phyloP scores from a whole-genome alignment of 139 green algal genomes.

The Trebouxia sp. region DNA sequence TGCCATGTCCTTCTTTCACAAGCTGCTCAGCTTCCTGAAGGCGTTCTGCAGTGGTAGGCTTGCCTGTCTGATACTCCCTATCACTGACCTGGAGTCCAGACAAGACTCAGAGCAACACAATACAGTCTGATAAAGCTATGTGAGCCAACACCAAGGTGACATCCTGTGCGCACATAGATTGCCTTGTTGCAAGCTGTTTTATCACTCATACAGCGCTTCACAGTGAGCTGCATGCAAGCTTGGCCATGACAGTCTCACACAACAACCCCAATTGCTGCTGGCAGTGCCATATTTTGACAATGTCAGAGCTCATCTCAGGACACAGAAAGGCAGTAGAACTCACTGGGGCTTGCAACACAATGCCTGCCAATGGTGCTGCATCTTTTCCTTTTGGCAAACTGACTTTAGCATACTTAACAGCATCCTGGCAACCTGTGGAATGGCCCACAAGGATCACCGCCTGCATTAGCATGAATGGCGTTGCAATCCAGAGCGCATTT shows the following conservation, averaged over 20 bases:
- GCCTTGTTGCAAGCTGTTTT: background rate
- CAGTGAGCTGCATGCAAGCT: background rate
- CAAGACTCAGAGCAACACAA: background rate
- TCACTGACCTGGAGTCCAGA: constrained; percentile 51
- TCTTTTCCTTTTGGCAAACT: background rate
- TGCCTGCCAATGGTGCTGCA: constrained; percentile 37
- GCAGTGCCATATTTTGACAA: background rate
- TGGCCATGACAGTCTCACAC: background rate
- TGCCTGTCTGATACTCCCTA: constrained; percentile 47
- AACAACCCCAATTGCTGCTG: background rate
- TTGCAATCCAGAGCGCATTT: background rate
- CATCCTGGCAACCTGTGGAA: constrained; percentile 78
- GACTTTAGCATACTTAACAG: constrained; percentile 53
- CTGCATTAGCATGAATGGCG: constrained; percentile 10
- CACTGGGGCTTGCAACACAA: constrained; percentile 63
- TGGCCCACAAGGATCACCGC: constrained; percentile 68
- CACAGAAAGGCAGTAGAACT: background rate
- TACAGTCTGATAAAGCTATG: background rate
- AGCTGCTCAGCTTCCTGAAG: constrained; percentile 42
- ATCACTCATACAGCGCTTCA: background rate
- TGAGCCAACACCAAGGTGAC: background rate
- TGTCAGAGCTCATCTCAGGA: background rate
- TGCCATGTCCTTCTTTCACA: constrained; percentile 40
- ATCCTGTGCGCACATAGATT: background rate
- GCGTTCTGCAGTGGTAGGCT: constrained; percentile 25